These are phyloP conservation scores for Heliocybe sulcata DNA, from an alignment of 1,284 basidiomycete genomes.

Conservation along the genomic window DNA sequence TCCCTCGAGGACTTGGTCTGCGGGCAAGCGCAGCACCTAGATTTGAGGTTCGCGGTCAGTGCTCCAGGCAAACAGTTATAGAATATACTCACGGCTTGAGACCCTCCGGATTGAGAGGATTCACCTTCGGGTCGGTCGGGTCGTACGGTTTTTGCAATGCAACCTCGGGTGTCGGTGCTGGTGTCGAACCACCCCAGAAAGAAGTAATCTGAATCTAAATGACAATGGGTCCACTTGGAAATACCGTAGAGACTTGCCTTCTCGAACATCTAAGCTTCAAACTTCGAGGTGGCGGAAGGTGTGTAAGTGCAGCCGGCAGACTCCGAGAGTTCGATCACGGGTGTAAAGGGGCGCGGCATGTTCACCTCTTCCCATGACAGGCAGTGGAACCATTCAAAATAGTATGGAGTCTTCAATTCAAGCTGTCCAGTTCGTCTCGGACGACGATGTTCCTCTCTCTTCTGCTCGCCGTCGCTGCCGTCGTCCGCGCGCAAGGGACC, in stretches of 20 bases:
- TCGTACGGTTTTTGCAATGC: slow-evolving; percentile 39
- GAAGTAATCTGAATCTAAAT: slow-evolving; percentile 24
- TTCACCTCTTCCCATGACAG: not conserved
- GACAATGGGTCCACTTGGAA: not conserved
- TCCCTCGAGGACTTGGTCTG: slow-evolving; percentile 89
- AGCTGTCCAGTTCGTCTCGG: not conserved
- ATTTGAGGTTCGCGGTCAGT: not conserved
- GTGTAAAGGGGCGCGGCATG: not conserved
- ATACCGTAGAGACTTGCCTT: not conserved
- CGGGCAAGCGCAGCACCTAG: slow-evolving; percentile 91
- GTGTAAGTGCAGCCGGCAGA: not conserved
- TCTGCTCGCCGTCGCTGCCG: not conserved
- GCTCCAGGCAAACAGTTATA: slow-evolving; percentile 1
- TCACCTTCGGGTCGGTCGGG: slow-evolving; percentile 63
- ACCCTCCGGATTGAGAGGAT: slow-evolving; percentile 85
- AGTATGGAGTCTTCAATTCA: not conserved
- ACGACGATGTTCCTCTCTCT: not conserved
- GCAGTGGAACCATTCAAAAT: not conserved
- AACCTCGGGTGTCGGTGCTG: slow-evolving; percentile 17
- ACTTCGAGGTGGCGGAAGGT: not conserved
- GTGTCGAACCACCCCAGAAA: slow-evolving; percentile 32
- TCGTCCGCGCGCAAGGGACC: slow-evolving; percentile 9
- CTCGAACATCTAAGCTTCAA: not conserved
- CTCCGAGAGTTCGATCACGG: not conserved
- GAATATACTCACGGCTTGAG: slow-evolving; percentile 75